Evolutionary conservation across 768 basidiomycete species (phyloP), one percentile per base, ranked within the genome.

Genomic region (Neoboletus subvelutipes): DNA sequence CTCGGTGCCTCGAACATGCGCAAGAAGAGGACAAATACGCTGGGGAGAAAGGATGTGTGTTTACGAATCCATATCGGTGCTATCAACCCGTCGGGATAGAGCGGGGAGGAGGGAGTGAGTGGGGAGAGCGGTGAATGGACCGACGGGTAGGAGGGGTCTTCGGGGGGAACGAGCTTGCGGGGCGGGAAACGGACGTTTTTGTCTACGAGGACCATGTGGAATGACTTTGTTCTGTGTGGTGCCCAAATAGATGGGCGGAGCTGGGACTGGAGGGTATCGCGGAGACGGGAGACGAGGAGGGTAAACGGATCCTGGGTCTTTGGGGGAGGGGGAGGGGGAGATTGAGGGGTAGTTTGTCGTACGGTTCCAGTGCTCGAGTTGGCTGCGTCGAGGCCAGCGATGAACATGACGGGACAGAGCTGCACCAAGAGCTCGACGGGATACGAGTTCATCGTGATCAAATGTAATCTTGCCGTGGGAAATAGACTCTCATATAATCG

Each of bases 41-140:
- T 88, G 0, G 97, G 97, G 0, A 98, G 75, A 33, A 97, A 85
- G 1, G 91, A 85, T 0, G 91, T 91, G 67, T 99, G 97, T 73
- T 98, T 99, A 43, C 94, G 82, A 34, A 98, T 86, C 97, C 97
- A 99, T 69, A 98, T 93, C 1, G 97, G 97, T 3, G 97, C 94
- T 52, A 99, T 93, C 52, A 99, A 75, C 0, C 97, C 97, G 68
- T 99, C 97, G 0, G 97, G 97, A 71, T 93, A 83, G 10, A 97
- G 77, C 0, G 97, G 96, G 0, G 94, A 97, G 1, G 88, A 80
- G 0, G 88, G 87, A 0, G 91, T 91, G 40, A 98, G 75, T 0
- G 97, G 97, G 0, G 94, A 98, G n/a, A 98, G 79, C 0, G 94
- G 94, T 0, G 96, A 98, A 73, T 93, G 94, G 1, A 85, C 76